These are phyloP conservation scores for Dictyostelium capitatum DNA, from an alignment of 78 protist genomes.

Conservation along the genomic window DNA sequence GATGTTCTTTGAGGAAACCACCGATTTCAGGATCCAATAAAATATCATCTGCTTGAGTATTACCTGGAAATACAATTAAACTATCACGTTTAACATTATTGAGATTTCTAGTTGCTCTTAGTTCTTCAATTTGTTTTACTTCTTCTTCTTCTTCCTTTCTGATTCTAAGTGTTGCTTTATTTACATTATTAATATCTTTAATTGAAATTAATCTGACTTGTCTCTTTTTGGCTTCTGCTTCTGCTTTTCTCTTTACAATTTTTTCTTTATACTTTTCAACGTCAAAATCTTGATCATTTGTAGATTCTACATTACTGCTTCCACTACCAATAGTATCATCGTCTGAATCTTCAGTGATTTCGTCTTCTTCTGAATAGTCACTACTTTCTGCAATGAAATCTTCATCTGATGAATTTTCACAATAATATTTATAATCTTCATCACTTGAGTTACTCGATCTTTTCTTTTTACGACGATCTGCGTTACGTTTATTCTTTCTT, in stretches of 20 bases:
- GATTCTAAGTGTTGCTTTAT: constrained; percentile 21
- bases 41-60: background rate
- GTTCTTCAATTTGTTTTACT: constrained; percentile 18
- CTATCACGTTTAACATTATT: background rate
- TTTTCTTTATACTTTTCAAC: no score
- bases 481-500: no score
- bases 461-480: no score
- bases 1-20: constrained; percentile 78
- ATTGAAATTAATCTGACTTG: background rate
- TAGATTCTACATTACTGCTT: no score
- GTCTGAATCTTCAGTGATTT: background rate
- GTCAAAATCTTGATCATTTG: no score
- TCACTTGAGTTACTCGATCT: no score
- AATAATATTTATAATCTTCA: no score
- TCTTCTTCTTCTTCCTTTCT: constrained; percentile 49
- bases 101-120: background rate
- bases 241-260: no score
- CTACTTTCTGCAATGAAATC: no score
- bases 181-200: constrained; percentile 25
- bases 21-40: constrained; percentile 43
- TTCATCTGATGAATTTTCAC: background rate
- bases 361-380: background rate
- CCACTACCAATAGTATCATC: no score
- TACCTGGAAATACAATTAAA: constrained; percentile 28
- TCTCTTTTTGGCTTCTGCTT: background rate